These are phyloP conservation scores for Apophysomyces trapeziformis DNA, from an alignment of 371 early-diverging fungal species.

Conservation along the genomic window DNA sequence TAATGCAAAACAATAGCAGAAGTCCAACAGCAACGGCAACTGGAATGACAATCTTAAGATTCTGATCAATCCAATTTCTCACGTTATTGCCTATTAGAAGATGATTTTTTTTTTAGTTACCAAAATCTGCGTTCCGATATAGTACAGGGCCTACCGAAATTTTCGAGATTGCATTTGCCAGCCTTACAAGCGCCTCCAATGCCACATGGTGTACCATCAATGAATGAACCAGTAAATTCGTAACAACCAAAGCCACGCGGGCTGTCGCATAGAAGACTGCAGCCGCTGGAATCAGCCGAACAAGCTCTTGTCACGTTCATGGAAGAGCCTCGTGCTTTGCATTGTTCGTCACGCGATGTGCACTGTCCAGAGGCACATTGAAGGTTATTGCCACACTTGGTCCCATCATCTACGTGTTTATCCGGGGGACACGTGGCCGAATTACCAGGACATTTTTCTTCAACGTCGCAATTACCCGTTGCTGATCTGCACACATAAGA, in stretches of 20 bases:
- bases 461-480: conserved; percentile 80
- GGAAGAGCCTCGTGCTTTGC: conserved; percentile 56
- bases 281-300: conserved; percentile 50
- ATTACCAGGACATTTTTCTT: conserved; percentile 81
- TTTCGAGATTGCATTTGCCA: conserved; percentile 49
- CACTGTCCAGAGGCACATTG: conserved; percentile 90
- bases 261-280: conserved; percentile 70
- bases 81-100: conserved; percentile 31
- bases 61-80: conserved; percentile 42
- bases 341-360: conserved; percentile 86
- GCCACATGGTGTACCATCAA: conserved; percentile 94
- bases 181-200: conserved; percentile 63
- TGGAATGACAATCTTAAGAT: conserved; percentile 60
- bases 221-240: conserved; percentile 75
- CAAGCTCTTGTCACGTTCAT: conserved; percentile 55
- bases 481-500: conserved; percentile 76
- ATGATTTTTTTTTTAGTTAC: neutral
- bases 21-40: conserved; percentile 55
- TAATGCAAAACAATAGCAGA: conserved; percentile 50
- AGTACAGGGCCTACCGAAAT: conserved; percentile 31
- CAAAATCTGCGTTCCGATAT: neutral
- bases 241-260: conserved; percentile 63
- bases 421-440: conserved; percentile 80
- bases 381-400: conserved; percentile 60
- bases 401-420: conserved; percentile 66